Base-by-base conservation (phyloP, 2,329 filamentous ascomycete genomes). In the Scytalidium sp. region DNA sequence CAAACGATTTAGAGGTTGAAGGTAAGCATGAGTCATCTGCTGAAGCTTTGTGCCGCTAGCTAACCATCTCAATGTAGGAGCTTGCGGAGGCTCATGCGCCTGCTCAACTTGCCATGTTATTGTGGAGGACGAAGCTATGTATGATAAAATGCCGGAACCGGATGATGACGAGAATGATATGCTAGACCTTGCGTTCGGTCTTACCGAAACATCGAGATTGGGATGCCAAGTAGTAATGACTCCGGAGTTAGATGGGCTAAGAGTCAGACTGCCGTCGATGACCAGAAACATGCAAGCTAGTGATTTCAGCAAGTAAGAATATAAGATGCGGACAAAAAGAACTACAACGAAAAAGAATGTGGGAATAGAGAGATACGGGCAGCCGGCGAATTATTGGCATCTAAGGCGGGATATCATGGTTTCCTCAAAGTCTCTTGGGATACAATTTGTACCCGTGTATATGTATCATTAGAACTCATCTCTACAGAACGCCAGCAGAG, bases 1-100 rank as follows among this genome's bases (percentile, higher is more conserved):
- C 88, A 42, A 83, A 97, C 69, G 93, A 97, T 64, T 75, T 99
- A 40, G 94, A 99, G 69, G 97, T 99, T 93, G 94, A 99, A 76
- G 92, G 81, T 80, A 66, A 52, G 70, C 60, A 22, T n/a, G 13
- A 22, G 21, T 17, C 45, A 23, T 20, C 5, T n/a, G 15, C 17
- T 8, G 32, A 15, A 7, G 5, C 32, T 36, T 13, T 27, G 25
- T 7, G 13, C 13, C 13, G 25, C 25, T 7, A 17, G 41, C 43
- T 56, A 47, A 58, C 15, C 32, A 21, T 10, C 8, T 41, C n/a
- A n/a, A n/a, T 22, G 45, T 40, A 79, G 83, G 94, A 54, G 94
- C 94, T 11, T 99, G 94, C 65, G 94, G 94, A 59, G 94, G 86
- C 23, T 87, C 83, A 27, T 89, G 86, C 64, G 85, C 85, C 45